A percentile compares a stretch with the other conserved stretches of the same genome.
Evolutionary conservation across 2,329 filamentous ascomycete species (phyloP).

Genomic region (Fusarium sp.): DNA sequence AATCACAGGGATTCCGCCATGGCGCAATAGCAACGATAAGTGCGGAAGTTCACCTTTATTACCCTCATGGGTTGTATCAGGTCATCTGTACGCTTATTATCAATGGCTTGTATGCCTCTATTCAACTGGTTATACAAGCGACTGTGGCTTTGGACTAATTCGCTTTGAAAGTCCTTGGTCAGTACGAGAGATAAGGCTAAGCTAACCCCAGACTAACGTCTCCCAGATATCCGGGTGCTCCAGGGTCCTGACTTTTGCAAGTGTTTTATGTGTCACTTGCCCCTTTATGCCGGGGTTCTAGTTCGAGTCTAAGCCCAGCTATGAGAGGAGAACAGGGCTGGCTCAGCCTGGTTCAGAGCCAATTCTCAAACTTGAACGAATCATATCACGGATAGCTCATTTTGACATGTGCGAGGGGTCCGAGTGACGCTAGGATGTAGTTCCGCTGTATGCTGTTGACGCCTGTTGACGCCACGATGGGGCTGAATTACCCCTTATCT

Average conservation of each 20-base stretch:
- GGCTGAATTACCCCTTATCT: background rate
- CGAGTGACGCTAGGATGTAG: background rate
- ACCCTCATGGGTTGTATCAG: no score
- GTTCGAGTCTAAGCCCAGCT: background rate
- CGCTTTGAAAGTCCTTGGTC: background rate
- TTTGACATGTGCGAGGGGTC: background rate
- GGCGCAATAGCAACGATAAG: no score
- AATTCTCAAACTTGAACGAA: background rate
- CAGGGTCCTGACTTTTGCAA: slow-evolving; percentile 1
- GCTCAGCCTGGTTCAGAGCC: background rate
- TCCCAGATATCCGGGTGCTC: background rate
- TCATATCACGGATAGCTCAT: background rate
- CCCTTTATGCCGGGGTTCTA: background rate
- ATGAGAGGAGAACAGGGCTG: background rate
- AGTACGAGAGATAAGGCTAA: slow-evolving; percentile 5
- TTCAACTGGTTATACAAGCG: background rate
- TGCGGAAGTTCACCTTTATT: no score
- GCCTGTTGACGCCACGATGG: background rate
- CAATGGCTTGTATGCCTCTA: no score
- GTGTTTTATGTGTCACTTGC: background rate
- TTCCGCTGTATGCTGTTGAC: background rate
- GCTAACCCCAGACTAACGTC: background rate
- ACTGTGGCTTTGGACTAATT: background rate
- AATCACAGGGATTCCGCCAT: no score
- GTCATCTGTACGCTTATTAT: no score